A percentile compares a stretch with the other conserved stretches of the same genome.
These are phyloP conservation scores for Zoysia matrella DNA, from an alignment of 202 grass and related monocot genomes.

Conservation along the genomic window DNA sequence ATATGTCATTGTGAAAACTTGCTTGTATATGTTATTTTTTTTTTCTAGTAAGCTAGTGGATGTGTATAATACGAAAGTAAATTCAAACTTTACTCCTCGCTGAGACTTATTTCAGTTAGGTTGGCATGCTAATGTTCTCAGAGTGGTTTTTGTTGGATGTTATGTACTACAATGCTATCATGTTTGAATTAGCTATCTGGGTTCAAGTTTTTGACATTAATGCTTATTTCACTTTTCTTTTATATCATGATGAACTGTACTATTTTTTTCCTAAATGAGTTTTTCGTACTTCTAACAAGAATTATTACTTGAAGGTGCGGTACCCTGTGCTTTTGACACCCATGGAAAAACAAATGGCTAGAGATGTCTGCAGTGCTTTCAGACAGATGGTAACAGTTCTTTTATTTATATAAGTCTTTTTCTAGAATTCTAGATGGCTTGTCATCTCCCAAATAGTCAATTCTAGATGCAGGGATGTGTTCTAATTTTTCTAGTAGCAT, in stretches of 20 bases:
- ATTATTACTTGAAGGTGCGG: slow-evolving; percentile 73
- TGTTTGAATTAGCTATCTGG: slow-evolving; percentile 21
- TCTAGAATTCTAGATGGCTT: slow-evolving; percentile 19
- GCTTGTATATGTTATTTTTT: slow-evolving; percentile 1
- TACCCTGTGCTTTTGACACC: slow-evolving; percentile 97
- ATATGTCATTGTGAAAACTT: slow-evolving; percentile 1
- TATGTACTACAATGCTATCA: slow-evolving; percentile 23
- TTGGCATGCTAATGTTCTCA: slow-evolving; percentile 30
- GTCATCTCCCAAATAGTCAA: too few relatives aligned
- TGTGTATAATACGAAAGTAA: not conserved
- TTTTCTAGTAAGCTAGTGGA: not conserved
- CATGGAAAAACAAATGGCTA: slow-evolving; percentile 96
- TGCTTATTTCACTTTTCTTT: slow-evolving; percentile 12
- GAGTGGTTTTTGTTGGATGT: slow-evolving; percentile 14
- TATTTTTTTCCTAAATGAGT: slow-evolving; percentile 16
- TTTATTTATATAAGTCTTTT: not conserved
- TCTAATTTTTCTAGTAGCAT: not conserved
- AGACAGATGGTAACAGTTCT: slow-evolving; percentile 71
- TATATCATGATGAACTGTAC: slow-evolving; percentile 10
- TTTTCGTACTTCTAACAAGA: slow-evolving; percentile 22
- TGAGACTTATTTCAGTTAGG: not conserved
- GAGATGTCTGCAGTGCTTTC: slow-evolving; percentile 94
- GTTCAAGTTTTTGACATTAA: not conserved
- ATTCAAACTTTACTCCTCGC: not conserved
- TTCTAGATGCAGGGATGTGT: too few relatives aligned